These are phyloP conservation scores for Plasmodium gonderi DNA, from an alignment of 169 alveolate species.

Conservation along the genomic window DNA sequence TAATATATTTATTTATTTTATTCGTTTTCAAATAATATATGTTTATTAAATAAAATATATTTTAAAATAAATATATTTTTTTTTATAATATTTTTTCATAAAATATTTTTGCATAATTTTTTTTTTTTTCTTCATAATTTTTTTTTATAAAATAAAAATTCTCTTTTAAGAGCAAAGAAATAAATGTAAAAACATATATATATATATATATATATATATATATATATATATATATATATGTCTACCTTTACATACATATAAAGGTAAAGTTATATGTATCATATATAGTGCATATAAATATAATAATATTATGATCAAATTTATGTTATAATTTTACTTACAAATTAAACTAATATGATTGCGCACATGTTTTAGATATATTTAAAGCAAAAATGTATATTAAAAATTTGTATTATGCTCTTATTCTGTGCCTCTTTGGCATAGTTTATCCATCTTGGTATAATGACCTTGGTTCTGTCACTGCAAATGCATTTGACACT, in stretches of 20 bases:
- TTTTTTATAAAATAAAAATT: neutral
- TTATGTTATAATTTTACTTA: too few relatives aligned
- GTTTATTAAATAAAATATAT: neutral
- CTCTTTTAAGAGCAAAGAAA: neutral
- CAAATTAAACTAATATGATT: neutral
- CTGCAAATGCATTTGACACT: neutral
- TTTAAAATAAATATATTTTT: neutral
- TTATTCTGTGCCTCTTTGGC: conserved; percentile 46
- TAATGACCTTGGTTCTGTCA: neutral
- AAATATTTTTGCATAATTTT: neutral
- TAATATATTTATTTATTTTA: neutral
- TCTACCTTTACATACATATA: neutral
- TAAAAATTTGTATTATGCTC: neutral
- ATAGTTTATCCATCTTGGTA: conserved; percentile 13
- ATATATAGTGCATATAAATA: neutral
- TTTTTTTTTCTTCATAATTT: neutral
- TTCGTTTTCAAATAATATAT: neutral
- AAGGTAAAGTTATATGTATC: neutral
- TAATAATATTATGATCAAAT: neutral
- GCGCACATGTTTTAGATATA: neutral
- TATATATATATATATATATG: neutral
- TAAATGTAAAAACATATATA: neutral
- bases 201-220: conserved; percentile 10
- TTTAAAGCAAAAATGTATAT: conserved; percentile 7
- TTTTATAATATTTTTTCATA: neutral